Percentiles rank a stretch among this genome's conserved stretches.
phyloP scores from a whole-genome alignment of 306 rosid genomes.

The Quercus alba region DNA sequence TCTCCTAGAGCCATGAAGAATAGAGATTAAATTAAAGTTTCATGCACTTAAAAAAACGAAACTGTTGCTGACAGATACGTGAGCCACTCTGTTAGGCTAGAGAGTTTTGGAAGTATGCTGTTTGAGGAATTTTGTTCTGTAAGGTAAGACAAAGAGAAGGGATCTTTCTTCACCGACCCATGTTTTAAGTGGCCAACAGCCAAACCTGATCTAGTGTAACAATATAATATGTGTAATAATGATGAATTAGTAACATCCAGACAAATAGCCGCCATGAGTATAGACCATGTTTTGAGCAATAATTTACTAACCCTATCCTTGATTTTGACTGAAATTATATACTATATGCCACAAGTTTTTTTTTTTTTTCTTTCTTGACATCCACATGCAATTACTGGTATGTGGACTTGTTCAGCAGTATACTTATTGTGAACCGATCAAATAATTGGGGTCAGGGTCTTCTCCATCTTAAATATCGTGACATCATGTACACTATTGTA shows the following conservation, averaged over 20 bases:
- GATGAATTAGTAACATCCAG: conserved; percentile 35
- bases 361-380: background rate
- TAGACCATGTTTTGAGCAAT: conserved; percentile 33
- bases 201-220: conserved; percentile 49
- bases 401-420: conserved; percentile 1
- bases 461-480: too few relatives aligned
- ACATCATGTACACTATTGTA: too few relatives aligned
- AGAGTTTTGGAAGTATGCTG: conserved; percentile 27
- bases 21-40: background rate
- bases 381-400: conserved; percentile 15
- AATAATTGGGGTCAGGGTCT: background rate
- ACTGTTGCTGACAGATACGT: conserved; percentile 14
- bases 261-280: conserved; percentile 65
- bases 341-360: background rate
- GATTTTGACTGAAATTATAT: conserved; percentile 23
- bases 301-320: conserved; percentile 22
- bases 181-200: conserved; percentile 80
- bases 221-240: conserved; percentile 24
- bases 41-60: background rate
- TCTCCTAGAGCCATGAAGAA: background rate
- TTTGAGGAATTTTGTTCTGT: conserved; percentile 14
- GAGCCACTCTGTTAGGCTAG: conserved; percentile 18
- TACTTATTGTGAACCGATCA: background rate
- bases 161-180: conserved; percentile 30
- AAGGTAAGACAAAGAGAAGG: conserved; percentile 28